Evolutionary conservation across 1,284 basidiomycete genomes (phyloP).

Genomic region (Fomitopsis palustris): DNA sequence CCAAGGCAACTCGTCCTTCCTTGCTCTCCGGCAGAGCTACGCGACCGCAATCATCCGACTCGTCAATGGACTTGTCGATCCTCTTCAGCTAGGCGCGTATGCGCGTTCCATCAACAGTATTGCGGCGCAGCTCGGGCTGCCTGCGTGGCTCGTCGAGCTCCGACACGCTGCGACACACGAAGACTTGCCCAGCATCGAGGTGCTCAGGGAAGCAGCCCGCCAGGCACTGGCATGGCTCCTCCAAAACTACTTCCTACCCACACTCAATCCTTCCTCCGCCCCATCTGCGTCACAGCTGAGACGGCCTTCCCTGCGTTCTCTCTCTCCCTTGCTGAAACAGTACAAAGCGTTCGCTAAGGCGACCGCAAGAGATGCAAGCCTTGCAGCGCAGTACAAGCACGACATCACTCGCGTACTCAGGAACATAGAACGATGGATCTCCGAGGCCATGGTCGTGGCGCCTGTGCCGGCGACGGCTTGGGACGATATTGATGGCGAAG

Average conservation of each 20-base stretch:
- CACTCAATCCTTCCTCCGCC: conserved; percentile 58
- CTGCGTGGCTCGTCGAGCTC: conserved; percentile 89
- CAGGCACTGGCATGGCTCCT: conserved; percentile 80
- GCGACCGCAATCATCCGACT: conserved; percentile 82
- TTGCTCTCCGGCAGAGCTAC: conserved; percentile 63
- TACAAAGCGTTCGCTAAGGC: conserved; percentile 70
- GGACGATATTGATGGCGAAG: conserved; percentile 33
- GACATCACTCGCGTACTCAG: conserved; percentile 48
- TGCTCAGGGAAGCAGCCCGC: conserved; percentile 73
- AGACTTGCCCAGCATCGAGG: conserved; percentile 82
- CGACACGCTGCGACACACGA: conserved; percentile 96
- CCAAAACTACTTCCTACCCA: conserved; percentile 76
- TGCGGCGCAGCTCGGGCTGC: conserved; percentile 83
- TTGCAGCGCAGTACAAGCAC: conserved; percentile 47
- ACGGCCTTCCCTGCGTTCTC: conserved; percentile 38
- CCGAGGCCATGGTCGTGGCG: conserved; percentile 63
- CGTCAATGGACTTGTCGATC: conserved; percentile 94
- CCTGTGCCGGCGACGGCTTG: conserved; percentile 39
- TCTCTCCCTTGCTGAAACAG: conserved; percentile 57
- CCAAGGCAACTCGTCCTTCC: conserved; percentile 31
- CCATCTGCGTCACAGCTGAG: conserved; percentile 20
- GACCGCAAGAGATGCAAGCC: conserved; percentile 56
- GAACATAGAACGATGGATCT: conserved; percentile 70
- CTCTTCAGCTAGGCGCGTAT: conserved; percentile 83
- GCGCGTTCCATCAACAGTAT: conserved; percentile 90